Percentiles rank a stretch among this genome's conserved stretches.
Conservation (phyloP, 179 eudicot genomes). For the Beta lomatogona region DNA sequence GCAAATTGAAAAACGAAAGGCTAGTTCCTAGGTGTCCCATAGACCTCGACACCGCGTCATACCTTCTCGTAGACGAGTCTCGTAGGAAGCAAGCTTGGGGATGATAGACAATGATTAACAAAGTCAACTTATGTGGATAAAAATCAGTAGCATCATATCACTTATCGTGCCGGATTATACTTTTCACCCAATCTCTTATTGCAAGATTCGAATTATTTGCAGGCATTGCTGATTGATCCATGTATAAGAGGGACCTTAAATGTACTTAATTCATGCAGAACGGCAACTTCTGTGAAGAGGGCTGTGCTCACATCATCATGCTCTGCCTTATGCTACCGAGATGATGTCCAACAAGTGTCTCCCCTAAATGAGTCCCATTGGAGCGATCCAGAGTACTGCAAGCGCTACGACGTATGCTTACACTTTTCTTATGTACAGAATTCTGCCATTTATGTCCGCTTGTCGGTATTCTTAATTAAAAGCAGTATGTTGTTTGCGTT, state of each 20-base stretch:
- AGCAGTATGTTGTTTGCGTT: not conserved
- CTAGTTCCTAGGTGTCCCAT: too few relatives aligned
- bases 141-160: too few relatives aligned
- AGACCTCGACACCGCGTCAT: too few relatives aligned
- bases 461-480: too few relatives aligned
- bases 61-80: too few relatives aligned
- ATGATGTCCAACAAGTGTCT: constrained; percentile 56
- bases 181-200: not conserved
- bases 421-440: too few relatives aligned
- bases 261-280: constrained; percentile 69
- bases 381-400: constrained; percentile 84
- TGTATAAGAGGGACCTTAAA: constrained; percentile 72
- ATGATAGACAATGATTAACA: too few relatives aligned
- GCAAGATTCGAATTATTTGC: constrained; percentile 13
- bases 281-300: constrained; percentile 56
- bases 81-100: too few relatives aligned
- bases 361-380: constrained; percentile 87
- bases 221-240: constrained; percentile 65
- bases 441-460: too few relatives aligned
- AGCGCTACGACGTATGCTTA: constrained; percentile 50
- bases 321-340: constrained; percentile 68
- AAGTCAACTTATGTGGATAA: too few relatives aligned
- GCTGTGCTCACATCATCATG: constrained; percentile 84
- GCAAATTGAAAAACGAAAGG: too few relatives aligned
- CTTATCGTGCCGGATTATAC: too few relatives aligned